Conservation (phyloP, 2,329 filamentous ascomycete species). For the Venturia aucupariae region DNA sequence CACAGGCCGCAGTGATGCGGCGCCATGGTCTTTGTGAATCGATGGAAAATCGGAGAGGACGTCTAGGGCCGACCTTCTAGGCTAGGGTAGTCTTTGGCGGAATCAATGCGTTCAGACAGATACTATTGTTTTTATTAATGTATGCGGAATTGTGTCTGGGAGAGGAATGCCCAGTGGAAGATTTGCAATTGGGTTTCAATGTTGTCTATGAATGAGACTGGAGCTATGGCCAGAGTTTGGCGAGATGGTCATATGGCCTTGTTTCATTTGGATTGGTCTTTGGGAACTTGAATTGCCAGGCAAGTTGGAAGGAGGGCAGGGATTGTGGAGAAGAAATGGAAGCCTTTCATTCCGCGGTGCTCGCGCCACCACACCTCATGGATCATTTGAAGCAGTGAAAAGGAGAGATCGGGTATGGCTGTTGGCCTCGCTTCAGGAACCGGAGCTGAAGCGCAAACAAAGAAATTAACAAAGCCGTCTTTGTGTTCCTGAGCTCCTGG, state of each 20-base stretch:
- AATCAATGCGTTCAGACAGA: not conserved
- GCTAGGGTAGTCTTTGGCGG: not conserved
- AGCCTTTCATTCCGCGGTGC: not conserved
- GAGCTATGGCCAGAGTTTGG: not conserved
- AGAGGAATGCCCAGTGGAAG: not conserved
- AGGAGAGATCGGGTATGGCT: not conserved
- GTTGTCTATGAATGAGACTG: not conserved
- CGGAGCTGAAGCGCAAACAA: not conserved
- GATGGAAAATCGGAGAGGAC: not conserved
- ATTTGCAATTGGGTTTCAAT: not conserved
- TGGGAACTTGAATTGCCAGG: not conserved
- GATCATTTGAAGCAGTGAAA: not conserved
- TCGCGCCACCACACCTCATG: not conserved
- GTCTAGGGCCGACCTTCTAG: not conserved
- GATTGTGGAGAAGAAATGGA: not conserved
- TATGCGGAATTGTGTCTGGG: not conserved
- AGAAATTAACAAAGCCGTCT: not conserved
- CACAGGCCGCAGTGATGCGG: constrained; percentile 3
- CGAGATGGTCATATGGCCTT: not conserved
- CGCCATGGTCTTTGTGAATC: not conserved
- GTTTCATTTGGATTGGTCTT: constrained; percentile 4
- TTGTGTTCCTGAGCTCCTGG: not conserved
- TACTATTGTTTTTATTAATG: not conserved
- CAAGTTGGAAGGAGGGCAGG: not conserved
- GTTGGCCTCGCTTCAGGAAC: too few relatives aligned